Base-by-base conservation (phyloP, 441 rosid genomes). In the Populus tomentosa region DNA sequence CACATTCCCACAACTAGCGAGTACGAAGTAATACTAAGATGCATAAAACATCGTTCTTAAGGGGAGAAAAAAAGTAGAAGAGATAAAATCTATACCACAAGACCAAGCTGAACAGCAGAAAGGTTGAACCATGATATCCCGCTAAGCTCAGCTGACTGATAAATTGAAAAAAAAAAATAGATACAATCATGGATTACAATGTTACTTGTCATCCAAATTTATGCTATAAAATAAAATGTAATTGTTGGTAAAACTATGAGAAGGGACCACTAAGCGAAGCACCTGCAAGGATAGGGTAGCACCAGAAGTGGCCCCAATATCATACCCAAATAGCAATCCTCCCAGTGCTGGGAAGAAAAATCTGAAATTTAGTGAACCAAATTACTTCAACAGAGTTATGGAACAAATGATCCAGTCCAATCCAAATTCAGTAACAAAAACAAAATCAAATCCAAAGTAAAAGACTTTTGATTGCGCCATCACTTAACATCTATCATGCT, bases 221-320 rank as follows among this genome's bases (percentile, higher is more conserved):
- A 75, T 16, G 67, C 35, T 32, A n/a, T 63, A 28, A 70, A 73
- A 68, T 33, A 35, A 62, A 40, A 62, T 18, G 67, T 50, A 16
- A 53, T 16, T 53, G 50, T 30, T n/a, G 1, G 63, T 8, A 68
- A 71, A 46, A 73, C 20, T 42, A 68, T 42, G 28, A 73, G 67
- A 50, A 53, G 38, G 35, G 77, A 71, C 40, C 75, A 70, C 10
- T 73, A 35, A 50, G 75, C 53, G 61, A 59, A 71, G 77, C 67
- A 92, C 97, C 99, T 95, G 97, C 84, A 94, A 81, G 14, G 97
- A 94, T 85, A 95, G 71, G 32, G 97, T 74, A 76, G 98, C 98
- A 71, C 99, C 98, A 20, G 97, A 94, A 59, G 97, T 95, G 66
- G 99, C 99, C 70, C 98, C 99, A 80, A 95, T 95, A 85, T 95